Base-by-base conservation (phyloP, 2,329 filamentous ascomycete genomes). In the Chalaropsis ovoidea region DNA sequence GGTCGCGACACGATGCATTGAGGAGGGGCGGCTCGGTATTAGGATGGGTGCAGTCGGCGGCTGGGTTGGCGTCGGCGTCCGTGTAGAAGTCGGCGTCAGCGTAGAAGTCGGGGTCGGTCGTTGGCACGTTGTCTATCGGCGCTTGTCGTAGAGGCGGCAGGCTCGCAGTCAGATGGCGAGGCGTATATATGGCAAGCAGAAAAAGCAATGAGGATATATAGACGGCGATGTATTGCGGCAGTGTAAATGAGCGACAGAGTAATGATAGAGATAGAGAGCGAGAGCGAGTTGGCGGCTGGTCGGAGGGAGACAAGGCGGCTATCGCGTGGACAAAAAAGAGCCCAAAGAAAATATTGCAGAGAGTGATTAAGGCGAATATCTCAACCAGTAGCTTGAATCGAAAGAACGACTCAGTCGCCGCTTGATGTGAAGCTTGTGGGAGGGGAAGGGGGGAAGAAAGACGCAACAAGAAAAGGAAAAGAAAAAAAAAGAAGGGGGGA, bases 321-420 rank as follows among this genome's bases (percentile, higher is more conserved):
- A 49, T 56, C 27, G 22, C 52, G 49, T 43, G 15, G 19, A 15
- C 13, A 10, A 35, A 62, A 56, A 24, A 42, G 47, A 24, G 27
- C 17, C 27, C 24, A 39, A 31, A 41, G 15, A 35, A 58, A 19
- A 43, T 22, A 56, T 31, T 43, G 42, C 22, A 27, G 17, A 24
- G 52, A 31, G 41, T 17, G 19, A 64, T 60, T 64, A 60, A 24
- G 63, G 63, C 63, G 39, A 60, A 19, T 43, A 64, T 64, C 63
- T 64, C 49, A 58, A 58, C 63, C 63, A 56, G 39, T 43, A 56
- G 52, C 19, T 64, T 61, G 63, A 65, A 65, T 65, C 63, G 63
- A 61, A 61, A 65, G 35, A 65, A 61, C 63, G 63, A 65, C 63
- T 61, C 63, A 42, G 56, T 65, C 63, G 63, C 63, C 63, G 56